These are phyloP conservation scores for Fusarium graminum DNA, from an alignment of 2,329 filamentous ascomycete species.

Conservation along the genomic window DNA sequence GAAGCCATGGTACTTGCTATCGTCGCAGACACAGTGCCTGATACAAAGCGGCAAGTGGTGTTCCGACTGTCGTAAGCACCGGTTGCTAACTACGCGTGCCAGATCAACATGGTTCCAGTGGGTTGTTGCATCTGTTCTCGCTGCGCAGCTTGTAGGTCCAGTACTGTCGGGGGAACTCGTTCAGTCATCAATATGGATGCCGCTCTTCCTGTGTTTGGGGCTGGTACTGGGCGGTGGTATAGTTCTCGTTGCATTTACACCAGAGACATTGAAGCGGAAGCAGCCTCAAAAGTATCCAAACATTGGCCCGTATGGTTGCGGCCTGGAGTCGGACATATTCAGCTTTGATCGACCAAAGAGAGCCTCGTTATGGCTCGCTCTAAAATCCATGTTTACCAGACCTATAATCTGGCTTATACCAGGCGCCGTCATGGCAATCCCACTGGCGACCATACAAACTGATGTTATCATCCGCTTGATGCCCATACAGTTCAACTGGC, in stretches of 20 bases:
- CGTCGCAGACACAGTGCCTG: slow-evolving; percentile 39
- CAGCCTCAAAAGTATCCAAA: not conserved
- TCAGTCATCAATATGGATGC: slow-evolving; percentile 36
- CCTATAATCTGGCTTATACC: slow-evolving; percentile 46
- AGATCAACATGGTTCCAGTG: slow-evolving; percentile 48
- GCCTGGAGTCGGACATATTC: slow-evolving; percentile 4
- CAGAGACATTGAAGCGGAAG: slow-evolving; percentile 38
- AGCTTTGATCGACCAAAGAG: not conserved
- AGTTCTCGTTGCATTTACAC: slow-evolving; percentile 36
- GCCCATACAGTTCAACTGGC: slow-evolving; percentile 47
- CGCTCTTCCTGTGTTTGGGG: slow-evolving; percentile 41
- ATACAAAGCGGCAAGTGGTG: slow-evolving; percentile 32
- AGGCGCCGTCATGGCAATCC: slow-evolving; percentile 41
- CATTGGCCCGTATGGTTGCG: not conserved
- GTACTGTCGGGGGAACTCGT: slow-evolving; percentile 38
- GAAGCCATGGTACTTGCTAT: slow-evolving; percentile 50
- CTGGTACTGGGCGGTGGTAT: slow-evolving; percentile 36
- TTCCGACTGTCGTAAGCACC: not conserved
- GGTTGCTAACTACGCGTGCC: not conserved
- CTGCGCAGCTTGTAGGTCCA: slow-evolving; percentile 39
- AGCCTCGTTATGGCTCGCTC: slow-evolving; percentile 3
- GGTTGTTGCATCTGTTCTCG: slow-evolving; percentile 41
- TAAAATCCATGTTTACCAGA: slow-evolving; percentile 34
- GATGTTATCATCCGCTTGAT: slow-evolving; percentile 46
- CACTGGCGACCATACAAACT: slow-evolving; percentile 41